Base-by-base conservation (phyloP, 306 rosid species). In the Citrullus mucosospermus region DNA sequence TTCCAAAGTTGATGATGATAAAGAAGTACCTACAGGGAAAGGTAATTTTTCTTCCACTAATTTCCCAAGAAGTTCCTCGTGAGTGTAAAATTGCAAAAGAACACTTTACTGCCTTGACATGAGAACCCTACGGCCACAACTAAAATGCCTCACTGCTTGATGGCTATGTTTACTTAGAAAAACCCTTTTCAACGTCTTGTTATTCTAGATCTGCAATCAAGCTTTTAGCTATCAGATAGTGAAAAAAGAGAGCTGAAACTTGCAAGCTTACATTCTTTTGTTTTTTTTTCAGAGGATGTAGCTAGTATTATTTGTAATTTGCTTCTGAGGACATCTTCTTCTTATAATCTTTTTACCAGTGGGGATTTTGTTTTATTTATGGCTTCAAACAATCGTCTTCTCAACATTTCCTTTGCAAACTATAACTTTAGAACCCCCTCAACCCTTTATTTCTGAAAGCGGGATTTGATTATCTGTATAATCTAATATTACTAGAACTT, bases 1-100 rank as follows among this genome's bases (percentile, higher is more conserved):
- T 76, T 92, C 97, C 39, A 89, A 87, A 68, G 83, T 41, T 67
- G 97, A 82, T 54, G 82, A 82, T 81, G 93, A 88, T 83, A 86
- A 85, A 78, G 86, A 84, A 44, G 88, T 81, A 63, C 80, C 60
- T 83, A 61, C 81, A 12, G 75, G 51, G 34, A 85, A 80, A 91
- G 98, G 98, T 95, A 72, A 71, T 46, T 67, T 25, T 28, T 6
- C 57, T 71, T 71, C 57, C 58, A 44, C n/a, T 43, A 70, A n/a
- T 68, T 68, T 25, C 17, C 18, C 2, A 18, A 68, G 54, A 22
- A 44, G 39, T 44, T 34, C 11, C 57, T 0, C 20, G 18, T 10
- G 55, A 44, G 56, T 69, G 25, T 66, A 18, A 68, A 41, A 41
- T 68, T 62, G 41, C 44, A 61, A 62, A 62, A 6, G 14, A 62